Percentiles rank a stretch among this genome's conserved stretches.
phyloP scores from a whole-genome alignment of 352 stramenopile genomes.

The Pythium monospermum region DNA sequence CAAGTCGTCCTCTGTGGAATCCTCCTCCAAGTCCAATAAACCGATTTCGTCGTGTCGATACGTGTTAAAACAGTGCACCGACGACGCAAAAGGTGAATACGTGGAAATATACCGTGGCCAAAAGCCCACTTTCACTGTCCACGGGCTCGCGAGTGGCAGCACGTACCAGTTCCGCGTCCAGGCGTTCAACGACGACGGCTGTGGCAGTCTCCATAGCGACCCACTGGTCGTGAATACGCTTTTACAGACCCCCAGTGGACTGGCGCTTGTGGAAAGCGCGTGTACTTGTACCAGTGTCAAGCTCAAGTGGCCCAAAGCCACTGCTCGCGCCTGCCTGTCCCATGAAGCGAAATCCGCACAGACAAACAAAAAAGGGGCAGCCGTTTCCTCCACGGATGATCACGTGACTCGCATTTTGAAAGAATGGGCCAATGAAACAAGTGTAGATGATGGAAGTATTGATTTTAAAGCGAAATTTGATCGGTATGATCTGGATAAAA shows the following conservation, averaged over 20 bases:
- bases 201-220: slow-evolving; percentile 64
- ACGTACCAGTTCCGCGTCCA: slow-evolving; percentile 90
- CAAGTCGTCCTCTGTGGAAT: neutral
- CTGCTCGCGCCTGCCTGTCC: slow-evolving; percentile 40
- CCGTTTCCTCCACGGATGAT: slow-evolving; percentile 53
- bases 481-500: slow-evolving; percentile 68
- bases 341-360: slow-evolving; percentile 39
- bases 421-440: slow-evolving; percentile 79
- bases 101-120: slow-evolving; percentile 81
- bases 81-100: slow-evolving; percentile 76
- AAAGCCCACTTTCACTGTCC: slow-evolving; percentile 62
- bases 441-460: slow-evolving; percentile 60
- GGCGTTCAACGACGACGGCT: slow-evolving; percentile 71
- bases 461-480: slow-evolving; percentile 74
- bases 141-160: slow-evolving; percentile 70
- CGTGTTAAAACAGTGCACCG: slow-evolving; percentile 83
- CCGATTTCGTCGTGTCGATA: slow-evolving; percentile 42
- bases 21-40: slow-evolving; percentile 1
- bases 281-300: slow-evolving; percentile 26
- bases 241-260: slow-evolving; percentile 59
- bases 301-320: slow-evolving; percentile 45
- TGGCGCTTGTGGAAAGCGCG: slow-evolving; percentile 29
- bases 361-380: slow-evolving; percentile 28
- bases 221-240: slow-evolving; percentile 82
- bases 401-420: slow-evolving; percentile 71